Conservation (phyloP, 2,329 filamentous ascomycete genomes). For the Moelleriella libera region DNA sequence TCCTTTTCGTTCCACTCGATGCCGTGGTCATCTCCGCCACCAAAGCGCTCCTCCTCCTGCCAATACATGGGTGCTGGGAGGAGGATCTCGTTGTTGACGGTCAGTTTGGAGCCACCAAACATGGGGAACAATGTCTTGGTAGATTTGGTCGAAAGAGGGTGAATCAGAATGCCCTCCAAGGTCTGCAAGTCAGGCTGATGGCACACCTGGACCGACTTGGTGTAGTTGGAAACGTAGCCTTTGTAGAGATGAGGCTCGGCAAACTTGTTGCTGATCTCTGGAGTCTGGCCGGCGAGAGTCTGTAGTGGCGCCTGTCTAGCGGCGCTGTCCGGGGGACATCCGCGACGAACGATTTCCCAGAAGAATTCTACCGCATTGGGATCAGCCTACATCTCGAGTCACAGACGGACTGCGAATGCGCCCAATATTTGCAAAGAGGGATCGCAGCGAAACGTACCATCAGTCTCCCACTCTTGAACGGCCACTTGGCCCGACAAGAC, state of each 20-base stretch:
- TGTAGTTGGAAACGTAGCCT: slow-evolving; percentile 49
- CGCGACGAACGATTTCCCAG: slow-evolving; percentile 42
- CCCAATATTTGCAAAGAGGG: too few species aligned
- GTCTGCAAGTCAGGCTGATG: slow-evolving; percentile 50
- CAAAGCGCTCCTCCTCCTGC: slow-evolving; percentile 47
- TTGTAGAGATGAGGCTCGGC: slow-evolving; percentile 34
- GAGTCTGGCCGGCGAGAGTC: slow-evolving; percentile 28
- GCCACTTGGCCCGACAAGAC: slow-evolving; percentile 19
- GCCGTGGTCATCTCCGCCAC: slow-evolving; percentile 38
- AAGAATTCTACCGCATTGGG: slow-evolving; percentile 26
- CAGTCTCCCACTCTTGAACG: slow-evolving; percentile 34
- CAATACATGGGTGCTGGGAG: slow-evolving; percentile 59
- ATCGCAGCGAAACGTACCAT: slow-evolving; percentile 21
- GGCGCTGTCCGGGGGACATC: slow-evolving; percentile 48
- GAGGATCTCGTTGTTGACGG: slow-evolving; percentile 56
- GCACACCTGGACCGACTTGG: slow-evolving; percentile 46
- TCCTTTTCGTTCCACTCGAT: slow-evolving; percentile 42
- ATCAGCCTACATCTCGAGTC: not conserved
- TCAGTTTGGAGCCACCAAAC: slow-evolving; percentile 55
- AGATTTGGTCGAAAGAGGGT: slow-evolving; percentile 39
- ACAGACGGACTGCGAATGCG: too few species aligned
- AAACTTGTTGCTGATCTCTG: slow-evolving; percentile 28
- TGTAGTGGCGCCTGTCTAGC: slow-evolving; percentile 34
- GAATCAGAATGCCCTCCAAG: slow-evolving; percentile 51
- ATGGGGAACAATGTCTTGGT: slow-evolving; percentile 47